A percentile compares a stretch with the other conserved stretches of the same genome.
These are phyloP conservation scores for Talaromyces wortmannii DNA, from an alignment of 495 filamentous ascomycete genomes.

Conservation along the genomic window DNA sequence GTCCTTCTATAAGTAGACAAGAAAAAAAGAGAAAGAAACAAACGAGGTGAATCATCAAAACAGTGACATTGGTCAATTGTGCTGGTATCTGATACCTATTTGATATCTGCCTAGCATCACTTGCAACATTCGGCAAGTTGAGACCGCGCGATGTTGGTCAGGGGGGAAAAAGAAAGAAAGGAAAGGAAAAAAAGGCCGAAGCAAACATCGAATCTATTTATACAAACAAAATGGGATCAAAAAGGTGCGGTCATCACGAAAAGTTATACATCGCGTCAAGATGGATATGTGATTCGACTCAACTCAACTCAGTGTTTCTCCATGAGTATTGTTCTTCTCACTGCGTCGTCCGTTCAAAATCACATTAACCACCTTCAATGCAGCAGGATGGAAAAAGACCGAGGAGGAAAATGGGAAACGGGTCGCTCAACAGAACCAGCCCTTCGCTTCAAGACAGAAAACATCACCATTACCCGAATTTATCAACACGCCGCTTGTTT, in stretches of 20 bases:
- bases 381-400: background rate
- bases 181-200: background rate
- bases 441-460: background rate
- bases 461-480: conserved; percentile 3
- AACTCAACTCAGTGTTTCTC: background rate
- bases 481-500: conserved; percentile 2
- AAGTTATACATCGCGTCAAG: background rate
- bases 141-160: background rate
- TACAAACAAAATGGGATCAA: background rate
- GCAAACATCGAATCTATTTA: background rate
- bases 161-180: too few species aligned
- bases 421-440: background rate
- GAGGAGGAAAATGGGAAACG: background rate
- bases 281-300: background rate
- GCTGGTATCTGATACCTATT: background rate
- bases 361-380: too few species aligned
- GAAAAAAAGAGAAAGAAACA: background rate
- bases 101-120: background rate
- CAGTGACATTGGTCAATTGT: background rate
- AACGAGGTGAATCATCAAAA: background rate
- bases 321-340: background rate
- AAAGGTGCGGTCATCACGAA: background rate
- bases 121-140: background rate
- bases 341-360: too few species aligned
- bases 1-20: background rate